phyloP scores from a whole-genome alignment of 805 yeast species.

The Metschnikowia chrysomelidarum region DNA sequence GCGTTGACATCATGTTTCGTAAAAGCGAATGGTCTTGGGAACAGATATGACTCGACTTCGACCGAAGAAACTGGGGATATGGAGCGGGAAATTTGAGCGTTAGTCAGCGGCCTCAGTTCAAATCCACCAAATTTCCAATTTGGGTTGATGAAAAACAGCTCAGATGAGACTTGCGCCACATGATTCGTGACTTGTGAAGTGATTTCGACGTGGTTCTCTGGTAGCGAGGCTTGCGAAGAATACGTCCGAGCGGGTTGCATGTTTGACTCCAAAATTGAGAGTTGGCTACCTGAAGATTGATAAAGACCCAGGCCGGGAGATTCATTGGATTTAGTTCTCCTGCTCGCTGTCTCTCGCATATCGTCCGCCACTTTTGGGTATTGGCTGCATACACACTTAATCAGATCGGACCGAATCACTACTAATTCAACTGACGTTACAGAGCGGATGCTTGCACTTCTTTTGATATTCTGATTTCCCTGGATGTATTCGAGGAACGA shows the following conservation, averaged over 20 bases:
- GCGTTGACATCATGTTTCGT: constrained; percentile 8
- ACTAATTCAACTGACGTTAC: constrained; percentile 58
- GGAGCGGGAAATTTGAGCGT: constrained; percentile 10
- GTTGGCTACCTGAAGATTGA: not conserved
- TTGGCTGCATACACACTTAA: constrained; percentile 52
- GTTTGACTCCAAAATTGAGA: too few species aligned
- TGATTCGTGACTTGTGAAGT: too few species aligned
- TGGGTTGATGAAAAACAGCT: constrained; percentile 19
- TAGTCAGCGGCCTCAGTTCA: constrained; percentile 4
- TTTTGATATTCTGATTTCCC: constrained; percentile 24
- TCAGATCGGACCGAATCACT: constrained; percentile 53
- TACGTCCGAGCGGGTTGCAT: too few species aligned
- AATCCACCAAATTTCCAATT: constrained; percentile 20
- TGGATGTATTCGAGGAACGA: constrained; percentile 54
- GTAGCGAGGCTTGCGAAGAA: too few species aligned
- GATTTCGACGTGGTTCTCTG: too few species aligned
- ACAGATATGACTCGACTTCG: constrained; percentile 11
- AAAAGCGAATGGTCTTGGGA: constrained; percentile 6
- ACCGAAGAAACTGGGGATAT: constrained; percentile 19
- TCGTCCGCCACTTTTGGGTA: constrained; percentile 60
- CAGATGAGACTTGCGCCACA: too few species aligned
- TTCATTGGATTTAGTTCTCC: constrained; percentile 33
- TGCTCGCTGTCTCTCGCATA: constrained; percentile 59
- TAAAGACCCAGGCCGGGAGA: constrained; percentile 6
- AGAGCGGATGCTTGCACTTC: constrained; percentile 67